Evolutionary conservation across 139 green algal species (phyloP).

Genomic region (Chlamydomonas incerta): DNA sequence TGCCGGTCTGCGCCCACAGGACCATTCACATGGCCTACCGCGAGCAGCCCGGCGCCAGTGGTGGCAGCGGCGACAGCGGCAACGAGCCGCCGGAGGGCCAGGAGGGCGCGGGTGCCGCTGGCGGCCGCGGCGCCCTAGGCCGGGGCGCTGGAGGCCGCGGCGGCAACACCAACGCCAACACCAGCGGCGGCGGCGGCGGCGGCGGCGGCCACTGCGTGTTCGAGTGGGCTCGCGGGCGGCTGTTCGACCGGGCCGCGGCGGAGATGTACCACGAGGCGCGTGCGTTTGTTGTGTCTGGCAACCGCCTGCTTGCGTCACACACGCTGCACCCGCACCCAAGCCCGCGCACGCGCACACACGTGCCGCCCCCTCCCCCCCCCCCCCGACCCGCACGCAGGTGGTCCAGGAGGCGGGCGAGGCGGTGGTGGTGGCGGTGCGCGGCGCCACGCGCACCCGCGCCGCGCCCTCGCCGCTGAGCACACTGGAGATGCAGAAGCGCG

Average conservation of each 20-base stretch:
- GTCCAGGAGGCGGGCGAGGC: constrained; percentile 35
- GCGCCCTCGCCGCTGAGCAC: constrained; percentile 91
- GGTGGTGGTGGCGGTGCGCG: constrained; percentile 50
- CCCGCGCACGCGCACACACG: background rate
- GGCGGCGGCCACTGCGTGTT: constrained; percentile 64
- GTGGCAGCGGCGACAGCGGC: no score
- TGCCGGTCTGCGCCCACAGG: no score
- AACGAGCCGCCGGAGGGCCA: no score
- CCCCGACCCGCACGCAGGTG: background rate
- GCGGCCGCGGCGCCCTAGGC: no score
- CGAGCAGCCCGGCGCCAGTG: background rate
- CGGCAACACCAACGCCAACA: no score
- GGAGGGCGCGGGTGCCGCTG: no score
- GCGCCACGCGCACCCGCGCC: constrained; percentile 27
- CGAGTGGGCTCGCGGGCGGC: constrained; percentile 78
- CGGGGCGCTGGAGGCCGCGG: no score
- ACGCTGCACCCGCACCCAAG: no score
- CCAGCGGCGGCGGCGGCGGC: no score
- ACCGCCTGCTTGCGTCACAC: no score
- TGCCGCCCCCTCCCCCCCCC: background rate
- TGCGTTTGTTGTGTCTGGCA: no score
- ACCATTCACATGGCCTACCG: constrained; percentile 24
- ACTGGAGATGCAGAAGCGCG: constrained; percentile 96
- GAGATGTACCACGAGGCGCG: constrained; percentile 85
- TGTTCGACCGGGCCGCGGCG: constrained; percentile 90